Evolutionary conservation across 768 basidiomycete genomes (phyloP).

Genomic region (Serendipita sp.): DNA sequence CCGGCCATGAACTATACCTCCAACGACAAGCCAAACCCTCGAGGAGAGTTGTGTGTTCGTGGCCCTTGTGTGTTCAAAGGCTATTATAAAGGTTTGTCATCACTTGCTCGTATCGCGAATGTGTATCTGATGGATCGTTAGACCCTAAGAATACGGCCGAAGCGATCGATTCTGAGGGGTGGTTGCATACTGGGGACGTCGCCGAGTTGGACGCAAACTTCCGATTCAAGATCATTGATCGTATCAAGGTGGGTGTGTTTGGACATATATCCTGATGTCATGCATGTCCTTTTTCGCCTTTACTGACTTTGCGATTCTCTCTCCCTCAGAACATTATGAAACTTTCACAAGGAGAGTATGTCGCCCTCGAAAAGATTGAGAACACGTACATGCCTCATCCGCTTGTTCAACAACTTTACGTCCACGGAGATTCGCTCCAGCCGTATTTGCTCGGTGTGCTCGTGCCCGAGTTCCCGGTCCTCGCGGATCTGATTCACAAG

Average conservation of each 20-base stretch:
- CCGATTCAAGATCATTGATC: slow-evolving; percentile 81
- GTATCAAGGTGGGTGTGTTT: slow-evolving; percentile 55
- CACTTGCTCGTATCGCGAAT: not conserved
- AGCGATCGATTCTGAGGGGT: slow-evolving; percentile 73
- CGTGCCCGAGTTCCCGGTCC: slow-evolving; percentile 64
- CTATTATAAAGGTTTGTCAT: slow-evolving; percentile 58
- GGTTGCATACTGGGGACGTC: slow-evolving; percentile 86
- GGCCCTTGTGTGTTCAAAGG: slow-evolving; percentile 46
- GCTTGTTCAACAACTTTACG: slow-evolving; percentile 61
- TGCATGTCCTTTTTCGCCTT: not conserved
- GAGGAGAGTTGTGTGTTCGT: slow-evolving; percentile 73
- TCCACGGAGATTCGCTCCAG: slow-evolving; percentile 81
- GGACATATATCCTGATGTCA: not conserved
- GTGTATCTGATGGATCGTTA: slow-evolving; percentile 10
- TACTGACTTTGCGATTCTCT: not conserved
- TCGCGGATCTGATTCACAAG: slow-evolving; percentile 25
- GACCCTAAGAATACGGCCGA: no score
- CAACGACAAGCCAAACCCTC: slow-evolving; percentile 76
- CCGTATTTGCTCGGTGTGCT: slow-evolving; percentile 77
- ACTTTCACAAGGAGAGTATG: slow-evolving; percentile 94
- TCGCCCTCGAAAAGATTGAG: slow-evolving; percentile 92
- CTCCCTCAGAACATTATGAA: slow-evolving; percentile 98
- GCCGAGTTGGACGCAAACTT: slow-evolving; percentile 65
- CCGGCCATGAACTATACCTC: slow-evolving; percentile 76
- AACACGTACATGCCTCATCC: slow-evolving; percentile 58